phyloP scores from a whole-genome alignment of 495 filamentous ascomycete species.

The Lepidopterella palustris region DNA sequence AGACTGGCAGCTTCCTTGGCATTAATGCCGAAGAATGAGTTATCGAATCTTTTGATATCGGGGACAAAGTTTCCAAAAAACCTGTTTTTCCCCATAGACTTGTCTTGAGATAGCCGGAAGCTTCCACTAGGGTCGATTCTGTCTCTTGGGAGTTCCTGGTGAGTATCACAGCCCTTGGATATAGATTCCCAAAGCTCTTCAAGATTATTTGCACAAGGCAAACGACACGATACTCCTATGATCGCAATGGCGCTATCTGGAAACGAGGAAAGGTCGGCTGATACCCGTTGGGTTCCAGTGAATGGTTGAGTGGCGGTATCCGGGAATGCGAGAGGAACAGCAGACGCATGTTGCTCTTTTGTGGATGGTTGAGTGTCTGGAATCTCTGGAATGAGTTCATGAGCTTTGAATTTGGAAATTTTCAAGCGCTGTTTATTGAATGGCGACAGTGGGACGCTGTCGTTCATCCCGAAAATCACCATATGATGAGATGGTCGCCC shows the following conservation, averaged over 20 bases:
- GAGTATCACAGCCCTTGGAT: constrained; percentile 22
- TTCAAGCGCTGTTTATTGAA: background rate
- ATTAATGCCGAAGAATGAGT: constrained; percentile 7
- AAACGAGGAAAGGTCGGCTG: too few species aligned
- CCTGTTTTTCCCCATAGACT: constrained; percentile 1
- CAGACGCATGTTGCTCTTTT: background rate
- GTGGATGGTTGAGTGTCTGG: background rate
- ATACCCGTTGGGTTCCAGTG: too few species aligned
- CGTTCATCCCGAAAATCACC: background rate
- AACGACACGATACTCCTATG: constrained; percentile 34
- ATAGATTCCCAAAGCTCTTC: constrained; percentile 35
- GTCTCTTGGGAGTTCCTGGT: background rate
- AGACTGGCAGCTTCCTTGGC: background rate
- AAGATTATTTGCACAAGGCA: constrained; percentile 26
- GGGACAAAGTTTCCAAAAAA: background rate
- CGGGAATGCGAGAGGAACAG: too few species aligned
- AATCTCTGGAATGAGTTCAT: background rate
- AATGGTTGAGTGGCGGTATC: too few species aligned
- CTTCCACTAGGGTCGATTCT: constrained; percentile 1
- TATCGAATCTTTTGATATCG: constrained; percentile 2
- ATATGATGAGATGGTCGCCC: background rate
- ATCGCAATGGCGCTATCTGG: too few species aligned
- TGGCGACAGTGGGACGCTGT: background rate
- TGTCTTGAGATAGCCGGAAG: background rate
- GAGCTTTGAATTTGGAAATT: background rate